These are phyloP conservation scores for Endocalyx cinctus DNA, from an alignment of 2,329 filamentous ascomycete species.

Conservation along the genomic window DNA sequence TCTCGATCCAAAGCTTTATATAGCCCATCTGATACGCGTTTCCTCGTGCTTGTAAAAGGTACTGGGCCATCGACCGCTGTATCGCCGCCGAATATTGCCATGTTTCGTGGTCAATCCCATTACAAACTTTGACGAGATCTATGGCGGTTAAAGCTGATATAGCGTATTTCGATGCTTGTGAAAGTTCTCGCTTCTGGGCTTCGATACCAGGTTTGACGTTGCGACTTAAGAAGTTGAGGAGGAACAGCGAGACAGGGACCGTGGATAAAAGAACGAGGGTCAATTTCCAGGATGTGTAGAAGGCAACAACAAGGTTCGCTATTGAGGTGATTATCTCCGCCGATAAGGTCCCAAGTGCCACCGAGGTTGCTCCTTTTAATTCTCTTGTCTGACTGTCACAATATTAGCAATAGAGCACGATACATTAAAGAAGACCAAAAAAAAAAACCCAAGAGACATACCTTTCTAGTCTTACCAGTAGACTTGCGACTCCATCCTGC, in stretches of 20 bases:
- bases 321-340: conserved; percentile 61
- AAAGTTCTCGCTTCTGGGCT: conserved; percentile 63
- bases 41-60: conserved; percentile 62
- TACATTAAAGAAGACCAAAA: neutral
- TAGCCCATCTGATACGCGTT: conserved; percentile 70
- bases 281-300: conserved; percentile 79
- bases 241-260: conserved; percentile 60
- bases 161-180: conserved; percentile 65
- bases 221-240: conserved; percentile 56
- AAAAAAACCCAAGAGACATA: conserved; percentile 35
- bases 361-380: conserved; percentile 73
- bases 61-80: conserved; percentile 55
- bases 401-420: conserved; percentile 14
- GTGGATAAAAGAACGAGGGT: conserved; percentile 74
- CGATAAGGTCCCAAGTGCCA: conserved; percentile 68
- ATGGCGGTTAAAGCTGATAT: conserved; percentile 69
- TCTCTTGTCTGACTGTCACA: conserved; percentile 70
- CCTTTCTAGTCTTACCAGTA: conserved; percentile 70
- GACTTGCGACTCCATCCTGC: conserved; percentile 64
- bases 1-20: conserved; percentile 68
- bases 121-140: conserved; percentile 82
- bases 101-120: conserved; percentile 66
- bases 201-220: conserved; percentile 63
- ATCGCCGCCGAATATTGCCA: conserved; percentile 59
- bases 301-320: conserved; percentile 64